Conservation (phyloP, 2,329 filamentous ascomycete genomes). For the Arthrocladium fulminans region DNA sequence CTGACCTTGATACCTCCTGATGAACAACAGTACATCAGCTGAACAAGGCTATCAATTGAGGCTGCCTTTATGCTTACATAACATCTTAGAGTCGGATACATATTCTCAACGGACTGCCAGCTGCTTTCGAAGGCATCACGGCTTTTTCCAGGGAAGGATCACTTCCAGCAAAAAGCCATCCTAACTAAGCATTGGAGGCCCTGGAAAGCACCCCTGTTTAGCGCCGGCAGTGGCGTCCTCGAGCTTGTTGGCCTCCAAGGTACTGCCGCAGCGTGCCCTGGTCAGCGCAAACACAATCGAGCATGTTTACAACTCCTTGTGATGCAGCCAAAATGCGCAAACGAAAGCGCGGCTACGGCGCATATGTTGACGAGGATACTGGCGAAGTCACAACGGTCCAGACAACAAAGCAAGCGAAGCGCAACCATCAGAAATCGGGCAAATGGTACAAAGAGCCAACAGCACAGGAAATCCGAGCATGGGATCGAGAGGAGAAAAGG, state of each 20-base stretch:
- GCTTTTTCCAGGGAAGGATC: too few relatives aligned
- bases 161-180: too few relatives aligned
- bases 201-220: neutral
- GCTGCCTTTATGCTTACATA: too few relatives aligned
- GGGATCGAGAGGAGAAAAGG: constrained; percentile 18
- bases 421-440: constrained; percentile 17
- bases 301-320: neutral
- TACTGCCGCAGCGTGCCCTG: neutral
- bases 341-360: constrained; percentile 4
- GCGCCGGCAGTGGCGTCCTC: neutral
- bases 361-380: constrained; percentile 9
- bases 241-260: neutral
- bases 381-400: constrained; percentile 7
- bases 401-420: constrained; percentile 22
- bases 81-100: too few relatives aligned
- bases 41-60: too few relatives aligned
- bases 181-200: neutral
- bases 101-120: too few relatives aligned
- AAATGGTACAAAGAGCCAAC: constrained; percentile 12
- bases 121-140: too few relatives aligned
- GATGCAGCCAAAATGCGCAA: constrained; percentile 2
- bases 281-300: neutral
- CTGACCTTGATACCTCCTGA: too few relatives aligned
- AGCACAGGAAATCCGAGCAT: constrained; percentile 7
- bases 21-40: too few relatives aligned